Conservation (phyloP, 1,284 basidiomycete species). For the Serendipita sp. region DNA sequence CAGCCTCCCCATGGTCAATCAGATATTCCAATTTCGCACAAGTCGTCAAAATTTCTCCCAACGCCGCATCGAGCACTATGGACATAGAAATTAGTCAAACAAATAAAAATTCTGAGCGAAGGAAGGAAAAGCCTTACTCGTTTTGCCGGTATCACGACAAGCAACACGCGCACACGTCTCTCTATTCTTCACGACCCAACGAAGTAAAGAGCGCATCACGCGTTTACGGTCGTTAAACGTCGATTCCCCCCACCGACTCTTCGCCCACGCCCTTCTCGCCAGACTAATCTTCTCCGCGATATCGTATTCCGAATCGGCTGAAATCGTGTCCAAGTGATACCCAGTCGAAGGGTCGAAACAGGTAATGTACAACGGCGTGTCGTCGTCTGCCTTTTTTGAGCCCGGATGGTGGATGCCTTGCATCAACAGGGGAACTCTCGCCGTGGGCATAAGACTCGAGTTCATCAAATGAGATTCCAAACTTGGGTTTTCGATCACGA, state of each 20-base stretch:
- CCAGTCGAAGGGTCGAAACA: conserved; percentile 85
- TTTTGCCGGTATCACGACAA: conserved; percentile 92
- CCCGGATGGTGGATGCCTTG: conserved; percentile 13
- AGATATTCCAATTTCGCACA: conserved; percentile 84
- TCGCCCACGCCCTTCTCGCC: conserved; percentile 61
- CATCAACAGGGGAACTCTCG: conserved; percentile 2
- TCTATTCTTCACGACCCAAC: conserved; percentile 83
- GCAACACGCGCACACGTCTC: conserved; percentile 79
- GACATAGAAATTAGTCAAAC: too few species aligned
- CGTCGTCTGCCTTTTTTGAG: background rate
- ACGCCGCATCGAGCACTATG: conserved; percentile 72
- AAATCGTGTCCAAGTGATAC: conserved; percentile 53
- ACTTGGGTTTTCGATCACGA: conserved; percentile 39
- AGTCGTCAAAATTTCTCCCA: conserved; percentile 81
- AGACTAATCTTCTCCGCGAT: conserved; percentile 56
- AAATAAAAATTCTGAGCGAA: background rate
- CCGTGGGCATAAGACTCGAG: conserved; percentile 37
- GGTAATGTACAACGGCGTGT: conserved; percentile 48
- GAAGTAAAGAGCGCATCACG: conserved; percentile 71
- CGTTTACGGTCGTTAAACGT: conserved; percentile 65
- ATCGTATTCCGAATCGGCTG: conserved; percentile 52
- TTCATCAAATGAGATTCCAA: conserved; percentile 49
- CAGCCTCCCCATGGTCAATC: conserved; percentile 65
- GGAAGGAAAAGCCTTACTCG: conserved; percentile 34
- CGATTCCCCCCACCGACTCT: conserved; percentile 24